Evolutionary conservation across 257 asterid species (phyloP).

Genomic region (Ophiorrhiza pumila): DNA sequence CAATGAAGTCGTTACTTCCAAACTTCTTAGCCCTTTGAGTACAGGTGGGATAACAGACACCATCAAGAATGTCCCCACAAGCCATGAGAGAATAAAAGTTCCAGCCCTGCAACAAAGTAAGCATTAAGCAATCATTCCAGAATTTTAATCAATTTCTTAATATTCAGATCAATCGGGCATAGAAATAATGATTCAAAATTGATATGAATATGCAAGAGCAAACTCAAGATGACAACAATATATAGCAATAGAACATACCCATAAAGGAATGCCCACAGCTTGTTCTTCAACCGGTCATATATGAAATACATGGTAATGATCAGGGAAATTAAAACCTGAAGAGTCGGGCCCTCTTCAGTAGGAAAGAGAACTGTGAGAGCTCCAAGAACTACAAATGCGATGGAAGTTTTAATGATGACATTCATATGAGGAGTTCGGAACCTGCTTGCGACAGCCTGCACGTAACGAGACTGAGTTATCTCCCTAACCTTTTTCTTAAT

Average conservation of each 20-base stretch:
- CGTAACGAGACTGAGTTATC: slow-evolving; percentile 63
- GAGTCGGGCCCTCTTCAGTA: slow-evolving; percentile 96
- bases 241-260: slow-evolving; percentile 53
- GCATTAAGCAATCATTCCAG: not conserved
- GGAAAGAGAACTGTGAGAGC: slow-evolving; percentile 87
- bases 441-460: slow-evolving; percentile 82
- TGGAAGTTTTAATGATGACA: slow-evolving; percentile 66
- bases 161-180: not conserved
- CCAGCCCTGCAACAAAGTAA: slow-evolving; percentile 61
- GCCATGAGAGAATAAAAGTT: slow-evolving; percentile 76
- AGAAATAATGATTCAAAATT: not conserved
- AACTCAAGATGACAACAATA: not conserved
- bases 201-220: too few species aligned
- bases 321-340: slow-evolving; percentile 86
- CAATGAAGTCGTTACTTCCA: slow-evolving; percentile 94
- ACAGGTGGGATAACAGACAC: slow-evolving; percentile 93
- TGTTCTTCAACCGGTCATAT: slow-evolving; percentile 76
- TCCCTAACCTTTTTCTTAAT: slow-evolving; percentile 88
- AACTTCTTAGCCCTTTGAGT: slow-evolving; percentile 78
- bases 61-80: slow-evolving; percentile 93
- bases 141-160: too few species aligned
- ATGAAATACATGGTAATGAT: slow-evolving; percentile 66
- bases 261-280: slow-evolving; percentile 65
- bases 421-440: slow-evolving; percentile 69
- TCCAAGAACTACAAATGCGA: slow-evolving; percentile 71